Evolutionary conservation across 805 yeast genomes (phyloP).

Genomic region (Wickerhamomyces subpelliculosus): DNA sequence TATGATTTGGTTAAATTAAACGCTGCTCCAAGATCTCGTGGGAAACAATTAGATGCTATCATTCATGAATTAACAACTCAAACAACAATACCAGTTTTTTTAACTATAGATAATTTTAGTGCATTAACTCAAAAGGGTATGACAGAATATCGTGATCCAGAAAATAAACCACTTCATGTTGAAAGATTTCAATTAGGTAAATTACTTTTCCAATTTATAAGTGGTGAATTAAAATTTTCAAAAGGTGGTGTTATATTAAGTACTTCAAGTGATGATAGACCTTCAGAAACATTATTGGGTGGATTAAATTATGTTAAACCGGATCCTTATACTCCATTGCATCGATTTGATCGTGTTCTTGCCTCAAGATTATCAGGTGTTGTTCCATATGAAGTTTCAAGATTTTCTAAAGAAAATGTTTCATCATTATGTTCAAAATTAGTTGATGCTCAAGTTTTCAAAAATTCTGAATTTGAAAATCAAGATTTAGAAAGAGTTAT

Average conservation of each 20-base stretch:
- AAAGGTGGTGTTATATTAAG: slow-evolving; percentile 64
- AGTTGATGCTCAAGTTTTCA: slow-evolving; percentile 32
- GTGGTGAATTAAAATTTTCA: slow-evolving; percentile 45
- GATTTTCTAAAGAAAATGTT: slow-evolving; percentile 40
- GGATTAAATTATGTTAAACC: slow-evolving; percentile 47
- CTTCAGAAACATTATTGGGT: slow-evolving; percentile 49
- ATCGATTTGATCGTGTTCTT: slow-evolving; percentile 47
- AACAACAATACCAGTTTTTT: slow-evolving; percentile 44
- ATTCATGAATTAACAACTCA: slow-evolving; percentile 51
- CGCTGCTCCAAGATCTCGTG: slow-evolving; percentile 31
- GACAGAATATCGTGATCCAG: slow-evolving; percentile 54
- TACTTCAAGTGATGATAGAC: slow-evolving; percentile 47
- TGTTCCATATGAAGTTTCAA: slow-evolving; percentile 33
- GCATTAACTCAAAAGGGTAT: slow-evolving; percentile 46
- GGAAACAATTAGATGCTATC: slow-evolving; percentile 44
- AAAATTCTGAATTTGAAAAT: slow-evolving; percentile 25
- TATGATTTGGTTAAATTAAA: slow-evolving; percentile 36
- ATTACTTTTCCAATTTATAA: slow-evolving; percentile 43
- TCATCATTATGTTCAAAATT: slow-evolving; percentile 33
- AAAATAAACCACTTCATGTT: slow-evolving; percentile 50
- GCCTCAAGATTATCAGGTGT: slow-evolving; percentile 38
- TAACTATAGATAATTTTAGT: slow-evolving; percentile 72
- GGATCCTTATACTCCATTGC: slow-evolving; percentile 47
- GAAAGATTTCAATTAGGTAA: slow-evolving; percentile 59
- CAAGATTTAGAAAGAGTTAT: slow-evolving; percentile 30